Evolutionary conservation across 768 basidiomycete species (phyloP).

Genomic region (Leccinellum luteum): DNA sequence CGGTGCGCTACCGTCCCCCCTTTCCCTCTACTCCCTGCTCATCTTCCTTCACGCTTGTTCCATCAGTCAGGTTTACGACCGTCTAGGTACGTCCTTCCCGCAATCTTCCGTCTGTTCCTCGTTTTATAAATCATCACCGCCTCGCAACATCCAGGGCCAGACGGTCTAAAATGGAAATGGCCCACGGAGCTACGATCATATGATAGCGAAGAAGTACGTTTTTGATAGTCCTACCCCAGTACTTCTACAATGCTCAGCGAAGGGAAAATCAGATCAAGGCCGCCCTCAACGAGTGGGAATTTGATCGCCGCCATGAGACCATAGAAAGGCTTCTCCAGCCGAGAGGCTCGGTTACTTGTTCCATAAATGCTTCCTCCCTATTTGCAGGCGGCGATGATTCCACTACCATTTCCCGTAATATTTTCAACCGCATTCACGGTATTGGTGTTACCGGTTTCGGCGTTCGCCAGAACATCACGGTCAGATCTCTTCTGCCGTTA

Average conservation of each 20-base stretch:
- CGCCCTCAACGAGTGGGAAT: slow-evolving; percentile 40
- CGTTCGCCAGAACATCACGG: slow-evolving; percentile 46
- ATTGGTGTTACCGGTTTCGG: slow-evolving; percentile 35
- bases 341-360: slow-evolving; percentile 43
- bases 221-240: slow-evolving; percentile 17
- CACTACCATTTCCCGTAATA: slow-evolving; percentile 20
- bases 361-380: slow-evolving; percentile 49
- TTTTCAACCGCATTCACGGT: slow-evolving; percentile 37
- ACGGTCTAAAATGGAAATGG: slow-evolving; percentile 44
- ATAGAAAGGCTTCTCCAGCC: slow-evolving; percentile 42
- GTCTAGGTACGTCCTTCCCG: slow-evolving; percentile 47
- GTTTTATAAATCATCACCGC: slow-evolving; percentile 12
- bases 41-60: slow-evolving; percentile 8
- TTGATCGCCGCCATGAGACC: slow-evolving; percentile 36
- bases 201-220: slow-evolving; percentile 47
- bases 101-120: slow-evolving; percentile 4
- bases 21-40: slow-evolving; percentile 4
- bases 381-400: slow-evolving; percentile 38
- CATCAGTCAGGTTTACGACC: slow-evolving; percentile 69
- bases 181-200: slow-evolving; percentile 42
- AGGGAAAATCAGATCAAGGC: slow-evolving; percentile 44
- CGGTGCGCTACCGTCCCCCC: slow-evolving; percentile 42
- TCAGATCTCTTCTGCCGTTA: slow-evolving; percentile 24
- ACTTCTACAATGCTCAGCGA: slow-evolving; percentile 20
- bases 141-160: slow-evolving; percentile 26